These are phyloP conservation scores for Xylaria arbuscula DNA, from an alignment of 2,329 filamentous ascomycete species.

Conservation along the genomic window DNA sequence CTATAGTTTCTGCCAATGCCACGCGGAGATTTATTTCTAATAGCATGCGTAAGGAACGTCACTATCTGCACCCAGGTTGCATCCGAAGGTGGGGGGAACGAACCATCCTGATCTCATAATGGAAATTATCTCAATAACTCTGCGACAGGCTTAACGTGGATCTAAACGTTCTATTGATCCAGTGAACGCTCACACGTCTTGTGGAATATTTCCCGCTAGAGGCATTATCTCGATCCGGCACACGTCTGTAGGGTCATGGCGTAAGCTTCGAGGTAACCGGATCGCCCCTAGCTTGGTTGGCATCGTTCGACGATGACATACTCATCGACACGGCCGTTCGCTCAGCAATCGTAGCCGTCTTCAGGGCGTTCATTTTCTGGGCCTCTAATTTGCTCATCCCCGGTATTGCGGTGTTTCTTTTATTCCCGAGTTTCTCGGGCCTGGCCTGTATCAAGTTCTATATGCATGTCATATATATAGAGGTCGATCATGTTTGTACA, in stretches of 20 bases:
- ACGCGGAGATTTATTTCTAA: not conserved
- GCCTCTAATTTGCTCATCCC: not conserved
- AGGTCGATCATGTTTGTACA: not conserved
- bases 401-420: not conserved
- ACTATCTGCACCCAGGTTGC: not conserved
- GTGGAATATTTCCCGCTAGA: not conserved
- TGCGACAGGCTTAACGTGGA: not conserved
- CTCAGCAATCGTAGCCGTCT: not conserved
- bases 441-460: not conserved
- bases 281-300: not conserved
- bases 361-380: not conserved
- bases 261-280: not conserved
- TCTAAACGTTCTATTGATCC: not conserved
- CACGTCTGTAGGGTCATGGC: not conserved
- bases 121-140: not conserved
- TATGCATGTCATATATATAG: not conserved
- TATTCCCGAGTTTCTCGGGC: not conserved
- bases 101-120: not conserved
- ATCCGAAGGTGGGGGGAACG: constrained; percentile 10
- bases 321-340: not conserved
- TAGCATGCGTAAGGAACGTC: not conserved
- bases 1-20: not conserved
- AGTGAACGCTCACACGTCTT: not conserved
- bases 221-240: not conserved
- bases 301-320: not conserved